These are phyloP conservation scores for Eutrema salsugineum DNA, from an alignment of 441 rosid species.

Conservation along the genomic window DNA sequence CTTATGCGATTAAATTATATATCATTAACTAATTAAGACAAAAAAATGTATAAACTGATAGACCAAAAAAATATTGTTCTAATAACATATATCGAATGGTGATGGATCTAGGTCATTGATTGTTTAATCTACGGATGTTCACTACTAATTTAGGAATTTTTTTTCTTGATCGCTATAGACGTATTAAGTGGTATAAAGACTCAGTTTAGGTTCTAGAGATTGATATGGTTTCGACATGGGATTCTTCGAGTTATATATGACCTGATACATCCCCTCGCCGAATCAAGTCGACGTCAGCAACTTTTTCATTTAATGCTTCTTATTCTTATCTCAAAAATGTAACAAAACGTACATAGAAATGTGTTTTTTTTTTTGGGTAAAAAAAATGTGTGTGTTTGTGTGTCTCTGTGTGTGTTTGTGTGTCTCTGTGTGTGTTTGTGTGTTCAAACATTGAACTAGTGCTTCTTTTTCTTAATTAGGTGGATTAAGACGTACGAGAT, in stretches of 20 bases:
- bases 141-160: not conserved
- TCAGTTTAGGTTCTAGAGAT: not conserved
- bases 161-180: not conserved
- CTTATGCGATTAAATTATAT: not conserved
- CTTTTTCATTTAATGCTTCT: not conserved
- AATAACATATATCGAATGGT: not conserved
- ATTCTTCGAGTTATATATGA: not conserved
- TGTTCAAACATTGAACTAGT: slow-evolving; percentile 12
- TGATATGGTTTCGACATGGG: not conserved
- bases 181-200: not conserved
- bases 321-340: slow-evolving; percentile 7
- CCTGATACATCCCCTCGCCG: not conserved
- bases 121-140: not conserved
- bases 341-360: no score
- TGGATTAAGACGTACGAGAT: slow-evolving; percentile 1
- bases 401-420: no score
- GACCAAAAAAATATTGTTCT: not conserved
- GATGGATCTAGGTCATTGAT: not conserved
- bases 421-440: not conserved
- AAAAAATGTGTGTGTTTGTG: no score
- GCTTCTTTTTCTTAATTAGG: not conserved
- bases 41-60: not conserved
- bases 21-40: no score
- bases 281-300: not conserved
- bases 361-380: no score